Conservation (phyloP, 1,139 yeast genomes). For the Scheffersomyces quercinus region DNA sequence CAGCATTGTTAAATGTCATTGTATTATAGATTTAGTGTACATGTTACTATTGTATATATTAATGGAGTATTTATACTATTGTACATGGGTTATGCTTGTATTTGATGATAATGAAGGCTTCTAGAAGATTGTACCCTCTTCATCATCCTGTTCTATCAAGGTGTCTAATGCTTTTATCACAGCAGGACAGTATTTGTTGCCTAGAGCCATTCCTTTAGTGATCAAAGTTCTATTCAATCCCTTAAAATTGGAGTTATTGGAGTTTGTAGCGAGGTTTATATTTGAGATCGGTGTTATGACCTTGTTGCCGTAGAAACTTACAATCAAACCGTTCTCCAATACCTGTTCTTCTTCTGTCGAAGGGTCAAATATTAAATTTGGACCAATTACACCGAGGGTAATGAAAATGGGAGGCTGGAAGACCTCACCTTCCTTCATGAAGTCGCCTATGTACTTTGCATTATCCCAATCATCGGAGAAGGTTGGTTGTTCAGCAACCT, state of each 20-base stretch:
- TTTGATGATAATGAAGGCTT: conserved; percentile 9
- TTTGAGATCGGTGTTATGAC: conserved; percentile 67
- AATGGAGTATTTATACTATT: background rate
- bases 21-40: conserved; percentile 3
- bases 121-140: conserved; percentile 23
- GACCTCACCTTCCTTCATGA: conserved; percentile 18
- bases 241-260: conserved; percentile 43
- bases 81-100: conserved; percentile 3
- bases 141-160: conserved; percentile 40
- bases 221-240: conserved; percentile 34
- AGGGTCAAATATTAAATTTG: conserved; percentile 74
- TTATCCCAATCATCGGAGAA: conserved; percentile 85
- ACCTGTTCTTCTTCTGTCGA: conserved; percentile 84
- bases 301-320: conserved; percentile 67
- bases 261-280: conserved; percentile 46
- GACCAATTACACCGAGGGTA: conserved; percentile 72
- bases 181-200: conserved; percentile 36
- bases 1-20: conserved; percentile 53
- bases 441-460: conserved; percentile 46
- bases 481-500: conserved; percentile 83
- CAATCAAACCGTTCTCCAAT: conserved; percentile 74
- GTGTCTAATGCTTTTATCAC: conserved; percentile 41
- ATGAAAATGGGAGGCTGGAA: conserved; percentile 76
- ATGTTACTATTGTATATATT: conserved; percentile 3
- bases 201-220: conserved; percentile 28